Percentiles rank a stretch among this genome's conserved stretches.
phyloP scores from a whole-genome alignment of 352 stramenopile species.

The Stramenopiles sp. region DNA sequence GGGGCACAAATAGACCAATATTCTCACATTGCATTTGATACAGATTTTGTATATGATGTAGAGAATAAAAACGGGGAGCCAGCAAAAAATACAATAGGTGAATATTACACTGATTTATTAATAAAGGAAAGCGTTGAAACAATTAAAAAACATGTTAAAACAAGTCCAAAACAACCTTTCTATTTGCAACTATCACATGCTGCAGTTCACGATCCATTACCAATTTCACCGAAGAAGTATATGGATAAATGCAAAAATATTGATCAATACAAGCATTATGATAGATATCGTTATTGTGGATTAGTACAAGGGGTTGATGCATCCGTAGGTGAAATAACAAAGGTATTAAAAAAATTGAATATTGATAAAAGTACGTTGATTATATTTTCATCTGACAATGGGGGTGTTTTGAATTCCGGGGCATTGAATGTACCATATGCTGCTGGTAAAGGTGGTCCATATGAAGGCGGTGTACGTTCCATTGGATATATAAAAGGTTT shows the following conservation, averaged over 20 bases:
- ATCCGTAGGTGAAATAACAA: not conserved
- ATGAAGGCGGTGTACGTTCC: too few relatives aligned
- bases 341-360: not conserved
- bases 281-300: slow-evolving; percentile 1
- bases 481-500: too few relatives aligned
- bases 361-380: slow-evolving; percentile 4
- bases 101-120: too few relatives aligned
- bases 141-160: not conserved
- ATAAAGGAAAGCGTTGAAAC: not conserved
- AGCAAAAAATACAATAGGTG: too few relatives aligned
- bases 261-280: not conserved
- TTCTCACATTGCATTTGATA: not conserved
- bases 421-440: too few relatives aligned
- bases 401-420: not conserved
- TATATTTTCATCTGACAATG: slow-evolving; percentile 13
- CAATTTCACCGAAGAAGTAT: too few relatives aligned
- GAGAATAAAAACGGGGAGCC: too few relatives aligned
- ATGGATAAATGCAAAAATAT: too few relatives aligned
- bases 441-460: too few relatives aligned
- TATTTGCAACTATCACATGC: not conserved
- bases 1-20: not conserved
- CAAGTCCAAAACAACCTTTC: slow-evolving; percentile 5
- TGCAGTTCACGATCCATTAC: not conserved
- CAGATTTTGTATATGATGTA: not conserved
- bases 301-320: slow-evolving; percentile 1